These are phyloP conservation scores for Ilex paraguariensis DNA, from an alignment of 305 asterid species.

Conservation along the genomic window DNA sequence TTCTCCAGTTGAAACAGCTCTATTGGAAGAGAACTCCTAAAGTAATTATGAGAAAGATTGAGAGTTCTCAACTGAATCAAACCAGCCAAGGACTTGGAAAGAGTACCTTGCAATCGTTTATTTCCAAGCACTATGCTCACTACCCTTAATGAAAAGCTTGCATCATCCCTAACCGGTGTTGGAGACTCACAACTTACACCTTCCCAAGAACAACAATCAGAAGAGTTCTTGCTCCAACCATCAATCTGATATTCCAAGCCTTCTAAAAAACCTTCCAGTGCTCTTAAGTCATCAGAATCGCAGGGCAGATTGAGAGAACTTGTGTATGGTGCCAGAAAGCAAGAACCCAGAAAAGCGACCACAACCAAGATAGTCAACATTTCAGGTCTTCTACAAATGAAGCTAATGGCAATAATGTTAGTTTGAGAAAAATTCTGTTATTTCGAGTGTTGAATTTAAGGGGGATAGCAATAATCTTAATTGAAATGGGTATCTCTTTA, in stretches of 20 bases:
- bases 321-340: neutral
- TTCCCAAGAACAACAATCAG: neutral
- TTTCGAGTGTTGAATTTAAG: too few relatives aligned
- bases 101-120: neutral
- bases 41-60: neutral
- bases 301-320: neutral
- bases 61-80: neutral
- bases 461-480: too few relatives aligned
- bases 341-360: too few relatives aligned
- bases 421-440: too few relatives aligned
- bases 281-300: neutral
- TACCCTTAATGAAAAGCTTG: neutral
- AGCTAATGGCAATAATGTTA: too few relatives aligned
- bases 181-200: neutral
- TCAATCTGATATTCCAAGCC: neutral
- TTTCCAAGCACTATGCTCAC: neutral
- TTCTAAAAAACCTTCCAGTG: neutral
- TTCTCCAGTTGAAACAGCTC: neutral
- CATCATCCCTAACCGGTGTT: neutral
- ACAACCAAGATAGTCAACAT: too few relatives aligned
- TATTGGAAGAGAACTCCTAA: neutral
- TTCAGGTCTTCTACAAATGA: too few relatives aligned
- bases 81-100: neutral
- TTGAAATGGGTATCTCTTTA: too few relatives aligned
- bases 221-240: neutral